Evolutionary conservation across 2,329 filamentous ascomycete genomes (phyloP).

Genomic region (Sclerotinia nivalis): DNA sequence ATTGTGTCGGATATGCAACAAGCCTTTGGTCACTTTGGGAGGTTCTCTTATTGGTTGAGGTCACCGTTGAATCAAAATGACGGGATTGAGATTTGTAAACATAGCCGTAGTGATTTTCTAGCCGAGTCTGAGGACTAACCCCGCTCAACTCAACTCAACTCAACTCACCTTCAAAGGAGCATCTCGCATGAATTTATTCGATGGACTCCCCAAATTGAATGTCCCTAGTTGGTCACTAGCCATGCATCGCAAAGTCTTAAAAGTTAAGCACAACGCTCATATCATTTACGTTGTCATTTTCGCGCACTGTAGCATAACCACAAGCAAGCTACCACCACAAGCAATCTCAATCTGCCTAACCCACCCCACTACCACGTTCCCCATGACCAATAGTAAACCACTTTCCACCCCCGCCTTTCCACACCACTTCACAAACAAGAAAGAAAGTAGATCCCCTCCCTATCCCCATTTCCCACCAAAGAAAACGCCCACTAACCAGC

Average conservation of each 20-base stretch:
- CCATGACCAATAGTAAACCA: neutral
- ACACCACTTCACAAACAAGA: neutral
- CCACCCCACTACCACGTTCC: neutral
- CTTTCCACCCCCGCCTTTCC: neutral
- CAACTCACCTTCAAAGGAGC: neutral
- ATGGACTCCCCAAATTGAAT: neutral
- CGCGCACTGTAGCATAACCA: neutral
- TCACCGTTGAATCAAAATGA: too few relatives aligned
- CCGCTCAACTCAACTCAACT: neutral
- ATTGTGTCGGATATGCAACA: neutral
- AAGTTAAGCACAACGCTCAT: neutral
- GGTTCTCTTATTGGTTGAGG: neutral
- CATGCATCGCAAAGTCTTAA: neutral
- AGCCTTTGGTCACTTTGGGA: neutral
- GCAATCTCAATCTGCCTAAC: neutral
- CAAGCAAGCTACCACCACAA: neutral
- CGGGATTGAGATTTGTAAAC: too few relatives aligned
- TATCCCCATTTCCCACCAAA: neutral
- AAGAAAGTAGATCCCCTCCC: neutral
- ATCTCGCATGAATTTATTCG: neutral
- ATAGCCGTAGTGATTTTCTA: neutral
- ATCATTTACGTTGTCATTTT: neutral
- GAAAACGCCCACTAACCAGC: slow-evolving; percentile 16
- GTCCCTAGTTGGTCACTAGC: neutral
- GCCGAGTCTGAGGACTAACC: too few relatives aligned